These are phyloP conservation scores for Citrus hindsii DNA, from an alignment of 345 rosid genomes.

Conservation along the genomic window DNA sequence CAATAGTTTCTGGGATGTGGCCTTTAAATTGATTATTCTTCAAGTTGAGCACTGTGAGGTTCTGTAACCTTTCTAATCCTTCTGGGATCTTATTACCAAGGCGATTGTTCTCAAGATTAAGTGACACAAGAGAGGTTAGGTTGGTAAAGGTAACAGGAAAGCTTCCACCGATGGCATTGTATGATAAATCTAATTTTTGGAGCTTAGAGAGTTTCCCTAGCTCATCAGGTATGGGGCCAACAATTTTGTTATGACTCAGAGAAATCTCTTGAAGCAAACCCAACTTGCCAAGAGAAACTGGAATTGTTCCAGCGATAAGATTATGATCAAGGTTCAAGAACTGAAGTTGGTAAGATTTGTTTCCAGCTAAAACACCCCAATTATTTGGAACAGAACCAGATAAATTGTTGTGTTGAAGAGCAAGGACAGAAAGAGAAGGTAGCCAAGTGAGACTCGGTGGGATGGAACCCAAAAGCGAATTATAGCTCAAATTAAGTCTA, in stretches of 20 bases:
- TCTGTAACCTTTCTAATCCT: conserved; percentile 41
- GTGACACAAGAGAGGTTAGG: conserved; percentile 47
- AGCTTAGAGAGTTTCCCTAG: conserved; percentile 46
- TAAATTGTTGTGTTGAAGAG: conserved; percentile 69
- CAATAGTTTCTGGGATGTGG: conserved; percentile 51
- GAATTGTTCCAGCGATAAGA: conserved; percentile 52
- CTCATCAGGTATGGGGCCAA: conserved; percentile 51
- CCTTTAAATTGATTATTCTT: conserved; percentile 60
- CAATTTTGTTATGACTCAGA: conserved; percentile 60
- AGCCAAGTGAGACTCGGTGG: conserved; percentile 46
- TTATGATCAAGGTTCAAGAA: conserved; percentile 45
- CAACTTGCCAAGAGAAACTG: conserved; percentile 48
- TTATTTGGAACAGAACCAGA: conserved; percentile 69
- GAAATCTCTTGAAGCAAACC: conserved; percentile 47
- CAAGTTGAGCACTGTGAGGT: conserved; percentile 59
- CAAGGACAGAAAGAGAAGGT: conserved; percentile 57
- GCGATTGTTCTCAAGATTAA: conserved; percentile 56
- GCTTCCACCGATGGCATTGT: conserved; percentile 69
- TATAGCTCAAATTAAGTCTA: conserved; percentile 71
- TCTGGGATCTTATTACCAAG: conserved; percentile 49
- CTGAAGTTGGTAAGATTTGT: conserved; percentile 40
- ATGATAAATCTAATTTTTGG: conserved; percentile 62
- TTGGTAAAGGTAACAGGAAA: conserved; percentile 56
- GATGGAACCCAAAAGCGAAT: conserved; percentile 56
- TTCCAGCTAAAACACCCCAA: conserved; percentile 26